These are phyloP conservation scores for Russula emetica DNA, from an alignment of 768 basidiomycete species.

Conservation along the genomic window DNA sequence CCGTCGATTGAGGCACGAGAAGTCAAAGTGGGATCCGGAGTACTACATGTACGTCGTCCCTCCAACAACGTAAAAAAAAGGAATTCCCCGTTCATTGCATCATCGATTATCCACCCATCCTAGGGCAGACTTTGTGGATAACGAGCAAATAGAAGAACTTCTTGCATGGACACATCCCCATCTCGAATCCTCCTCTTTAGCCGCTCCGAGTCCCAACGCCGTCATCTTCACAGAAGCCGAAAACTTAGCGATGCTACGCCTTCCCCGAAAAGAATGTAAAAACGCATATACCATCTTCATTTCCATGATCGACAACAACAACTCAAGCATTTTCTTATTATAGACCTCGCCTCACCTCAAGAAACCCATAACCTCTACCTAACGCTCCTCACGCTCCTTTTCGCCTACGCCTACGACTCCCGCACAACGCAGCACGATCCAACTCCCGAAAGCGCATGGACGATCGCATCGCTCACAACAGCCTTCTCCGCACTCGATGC, in stretches of 20 bases:
- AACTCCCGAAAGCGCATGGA: slow-evolving; percentile 89
- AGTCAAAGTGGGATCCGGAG: slow-evolving; percentile 78
- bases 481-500: slow-evolving; percentile 82
- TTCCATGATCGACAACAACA: neutral
- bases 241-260: slow-evolving; percentile 56
- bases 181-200: slow-evolving; percentile 29
- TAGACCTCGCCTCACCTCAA: slow-evolving; percentile 56
- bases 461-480: slow-evolving; percentile 64
- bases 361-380: slow-evolving; percentile 65
- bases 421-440: slow-evolving; percentile 74
- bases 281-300: slow-evolving; percentile 24
- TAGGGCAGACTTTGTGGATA: slow-evolving; percentile 80
- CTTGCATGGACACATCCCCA: slow-evolving; percentile 62
- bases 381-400: slow-evolving; percentile 65
- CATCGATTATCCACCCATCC: neutral
- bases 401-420: slow-evolving; percentile 77
- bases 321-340: neutral
- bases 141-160: slow-evolving; percentile 69
- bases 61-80: no score
- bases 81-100: neutral
- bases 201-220: slow-evolving; percentile 32
- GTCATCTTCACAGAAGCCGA: slow-evolving; percentile 68
- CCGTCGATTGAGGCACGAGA: slow-evolving; percentile 56
- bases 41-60: slow-evolving; percentile 66
- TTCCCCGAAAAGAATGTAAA: slow-evolving; percentile 53